A percentile compares a stretch with the other conserved stretches of the same genome.
Evolutionary conservation across 2,329 filamentous ascomycete species (phyloP).

Genomic region (Tolypocladium endophyticum): DNA sequence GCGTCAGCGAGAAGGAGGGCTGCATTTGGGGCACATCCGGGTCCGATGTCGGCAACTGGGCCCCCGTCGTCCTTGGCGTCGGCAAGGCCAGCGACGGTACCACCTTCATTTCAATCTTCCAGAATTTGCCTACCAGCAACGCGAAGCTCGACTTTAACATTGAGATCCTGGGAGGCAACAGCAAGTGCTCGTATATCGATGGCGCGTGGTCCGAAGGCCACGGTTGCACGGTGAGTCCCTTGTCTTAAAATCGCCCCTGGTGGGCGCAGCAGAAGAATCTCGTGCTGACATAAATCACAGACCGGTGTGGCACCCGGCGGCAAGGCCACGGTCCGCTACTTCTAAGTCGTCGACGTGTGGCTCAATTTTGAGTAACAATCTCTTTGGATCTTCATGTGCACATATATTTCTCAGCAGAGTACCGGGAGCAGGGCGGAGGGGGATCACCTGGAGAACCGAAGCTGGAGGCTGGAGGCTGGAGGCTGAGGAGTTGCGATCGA

Average conservation of each 20-base stretch:
- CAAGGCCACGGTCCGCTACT: conserved; percentile 33
- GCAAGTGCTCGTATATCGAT: conserved; percentile 53
- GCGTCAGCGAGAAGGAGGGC: conserved; percentile 52
- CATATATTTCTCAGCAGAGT: conserved; percentile 19
- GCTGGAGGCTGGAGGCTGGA: not conserved
- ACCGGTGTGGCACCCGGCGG: conserved; percentile 30
- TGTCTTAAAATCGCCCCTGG: not conserved
- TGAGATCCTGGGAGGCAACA: conserved; percentile 57
- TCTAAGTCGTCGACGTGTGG: conserved; percentile 12
- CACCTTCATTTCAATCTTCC: conserved; percentile 77
- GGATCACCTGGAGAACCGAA: not conserved
- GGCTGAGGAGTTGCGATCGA: not conserved
- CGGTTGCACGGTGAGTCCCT: conserved; percentile 70
- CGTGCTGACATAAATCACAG: conserved; percentile 15
- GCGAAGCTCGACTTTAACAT: conserved; percentile 69
- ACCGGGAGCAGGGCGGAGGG: not conserved
- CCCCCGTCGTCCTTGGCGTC: conserved; percentile 77
- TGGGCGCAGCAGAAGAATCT: not conserved
- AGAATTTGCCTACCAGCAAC: conserved; percentile 65
- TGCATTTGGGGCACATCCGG: conserved; percentile 64
- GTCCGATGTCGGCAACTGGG: conserved; percentile 67
- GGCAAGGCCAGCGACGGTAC: conserved; percentile 53
- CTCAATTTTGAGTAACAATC: conserved; percentile 10
- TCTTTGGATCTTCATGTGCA: conserved; percentile 23
- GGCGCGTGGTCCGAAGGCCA: conserved; percentile 49